Percentiles rank a stretch among this genome's conserved stretches.
Evolutionary conservation across 257 asterid species (phyloP).

Genomic region (Nicotiana undulata): DNA sequence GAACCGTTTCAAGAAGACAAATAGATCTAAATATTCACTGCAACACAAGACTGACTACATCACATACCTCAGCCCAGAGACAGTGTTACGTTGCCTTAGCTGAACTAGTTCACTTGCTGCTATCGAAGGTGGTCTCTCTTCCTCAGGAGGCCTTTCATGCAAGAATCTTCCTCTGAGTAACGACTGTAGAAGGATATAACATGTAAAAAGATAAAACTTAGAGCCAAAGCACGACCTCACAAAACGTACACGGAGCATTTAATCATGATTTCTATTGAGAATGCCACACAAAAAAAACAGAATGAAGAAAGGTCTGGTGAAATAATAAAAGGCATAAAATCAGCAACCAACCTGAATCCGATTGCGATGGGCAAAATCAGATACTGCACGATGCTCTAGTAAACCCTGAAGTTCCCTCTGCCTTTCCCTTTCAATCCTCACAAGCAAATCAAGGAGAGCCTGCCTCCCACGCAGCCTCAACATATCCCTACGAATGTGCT

Average conservation of each 20-base stretch:
- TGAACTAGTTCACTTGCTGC: slow-evolving; percentile 84
- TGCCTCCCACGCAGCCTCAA: slow-evolving; percentile 86
- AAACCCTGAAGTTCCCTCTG: slow-evolving; percentile 77
- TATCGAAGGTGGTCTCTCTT: slow-evolving; percentile 62
- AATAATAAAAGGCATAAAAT: background rate
- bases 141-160: slow-evolving; percentile 70
- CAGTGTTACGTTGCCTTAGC: slow-evolving; percentile 81
- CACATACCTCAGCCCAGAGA: slow-evolving; percentile 86
- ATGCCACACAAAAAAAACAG: background rate
- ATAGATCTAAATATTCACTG: background rate
- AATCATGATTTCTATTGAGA: background rate
- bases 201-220: background rate
- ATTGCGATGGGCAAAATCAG: slow-evolving; percentile 87
- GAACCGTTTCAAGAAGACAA: background rate
- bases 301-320: background rate
- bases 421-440: slow-evolving; percentile 77
- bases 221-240: background rate
- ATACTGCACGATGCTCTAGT: slow-evolving; percentile 85
- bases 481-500: slow-evolving; percentile 68
- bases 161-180: slow-evolving; percentile 89
- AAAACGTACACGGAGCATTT: background rate
- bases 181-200: slow-evolving; percentile 45
- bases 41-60: background rate
- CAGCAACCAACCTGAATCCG: slow-evolving; percentile 67
- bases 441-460: slow-evolving; percentile 76